phyloP scores from a whole-genome alignment of 176 grass and related monocot species.

The Oryza glaberrima region DNA sequence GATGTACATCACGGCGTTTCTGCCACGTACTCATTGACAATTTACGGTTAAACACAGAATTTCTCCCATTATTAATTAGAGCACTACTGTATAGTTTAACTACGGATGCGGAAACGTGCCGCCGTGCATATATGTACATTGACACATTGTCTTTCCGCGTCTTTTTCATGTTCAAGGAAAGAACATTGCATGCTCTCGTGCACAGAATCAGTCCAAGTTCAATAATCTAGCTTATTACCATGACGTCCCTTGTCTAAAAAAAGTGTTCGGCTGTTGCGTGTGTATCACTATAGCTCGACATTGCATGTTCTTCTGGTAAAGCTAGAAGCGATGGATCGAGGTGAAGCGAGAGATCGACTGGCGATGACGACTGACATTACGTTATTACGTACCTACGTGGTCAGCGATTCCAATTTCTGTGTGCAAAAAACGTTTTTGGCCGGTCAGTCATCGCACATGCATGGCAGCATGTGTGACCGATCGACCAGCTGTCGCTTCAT shows the following conservation, averaged over 20 bases:
- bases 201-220: neutral
- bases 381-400: too few relatives aligned
- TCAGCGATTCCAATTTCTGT: neutral
- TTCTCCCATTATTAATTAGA: neutral
- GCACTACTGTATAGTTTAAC: too few relatives aligned
- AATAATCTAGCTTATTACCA: neutral
- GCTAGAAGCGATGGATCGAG: neutral
- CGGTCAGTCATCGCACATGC: constrained; percentile 14
- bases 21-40: neutral
- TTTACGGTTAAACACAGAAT: neutral
- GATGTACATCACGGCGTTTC: neutral
- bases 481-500: constrained; percentile 13
- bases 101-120: neutral
- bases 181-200: neutral
- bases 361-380: neutral
- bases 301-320: neutral
- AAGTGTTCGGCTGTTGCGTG: neutral
- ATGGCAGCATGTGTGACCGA: neutral
- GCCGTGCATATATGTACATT: neutral
- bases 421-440: neutral
- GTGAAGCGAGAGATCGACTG: neutral
- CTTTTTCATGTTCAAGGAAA: neutral
- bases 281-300: neutral
- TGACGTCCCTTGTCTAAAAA: neutral
- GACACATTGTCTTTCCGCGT: neutral